Base-by-base conservation (phyloP, 805 yeast species). In the Schizosaccharomyces octosporus region DNA sequence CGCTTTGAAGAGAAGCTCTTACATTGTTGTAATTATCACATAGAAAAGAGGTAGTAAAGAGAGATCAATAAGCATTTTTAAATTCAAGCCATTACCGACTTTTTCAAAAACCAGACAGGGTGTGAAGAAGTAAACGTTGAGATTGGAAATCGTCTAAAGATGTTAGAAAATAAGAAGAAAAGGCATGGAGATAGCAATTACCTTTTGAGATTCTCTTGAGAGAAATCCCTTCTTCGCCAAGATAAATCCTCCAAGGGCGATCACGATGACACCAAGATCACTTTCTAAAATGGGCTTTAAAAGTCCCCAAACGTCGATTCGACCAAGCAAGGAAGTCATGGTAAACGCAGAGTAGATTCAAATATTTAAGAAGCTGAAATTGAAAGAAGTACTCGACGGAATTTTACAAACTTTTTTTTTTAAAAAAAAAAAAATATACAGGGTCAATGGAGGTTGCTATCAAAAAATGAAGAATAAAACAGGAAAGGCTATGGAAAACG, bases 101-200 rank as follows among this genome's bases (percentile, higher is more conserved):
- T 93, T 93, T 65, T 87, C 79, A 72, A 90, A 93, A 66, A 90
- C 88, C 75, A 90, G 80, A 66, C 95, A 89, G 6, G 98, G 97
- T 24, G 97, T 93, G 75, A 93, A 90, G 61, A 90, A 74, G 72
- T 87, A 90, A 45, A 93, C 97, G 69, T 90, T 90, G 61, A 90
- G 76, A 62, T 78, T 74, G 4, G 93, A 82, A 24, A 90, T 77
- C 55, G 79, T 77, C 69, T 85, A 21, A 48, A 13, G 2, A 32
- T 3, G 13, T 27, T 32, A 29, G 36, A 9, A 6, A 24, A 1
- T 6, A 57, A 48, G 6, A 57, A 11, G 17, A 57, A 57, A 57
- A 31, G 32, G 32, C 11, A 21, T 15, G 19, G 32, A 24, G 55
- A 48, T 1, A 2, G 24, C 6, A 48, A 13, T 48, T 29, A 57